phyloP scores from a whole-genome alignment of 2,329 filamentous ascomycete genomes.

The Cercospora sojina region DNA sequence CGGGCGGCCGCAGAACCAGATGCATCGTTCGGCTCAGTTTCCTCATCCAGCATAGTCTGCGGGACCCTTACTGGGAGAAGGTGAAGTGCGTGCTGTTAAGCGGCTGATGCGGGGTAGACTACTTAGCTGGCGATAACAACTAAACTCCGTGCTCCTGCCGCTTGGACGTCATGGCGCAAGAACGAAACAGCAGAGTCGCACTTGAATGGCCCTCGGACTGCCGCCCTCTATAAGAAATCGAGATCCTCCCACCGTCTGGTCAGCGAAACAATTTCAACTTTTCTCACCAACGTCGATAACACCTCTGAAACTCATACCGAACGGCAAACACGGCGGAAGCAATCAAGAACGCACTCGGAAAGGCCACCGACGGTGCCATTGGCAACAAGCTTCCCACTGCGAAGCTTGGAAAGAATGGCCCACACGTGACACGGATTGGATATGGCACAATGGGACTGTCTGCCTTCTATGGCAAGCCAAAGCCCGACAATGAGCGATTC shows the following conservation, averaged over 20 bases:
- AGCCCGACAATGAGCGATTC: slow-evolving; percentile 53
- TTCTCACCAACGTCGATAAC: neutral
- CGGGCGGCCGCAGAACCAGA: neutral
- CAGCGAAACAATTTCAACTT: neutral
- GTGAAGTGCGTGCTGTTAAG: neutral
- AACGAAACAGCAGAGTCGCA: neutral
- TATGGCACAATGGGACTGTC: slow-evolving; percentile 56
- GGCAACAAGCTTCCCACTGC: slow-evolving; percentile 43
- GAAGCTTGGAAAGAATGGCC: slow-evolving; percentile 54
- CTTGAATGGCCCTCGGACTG: neutral
- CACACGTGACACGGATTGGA: slow-evolving; percentile 52
- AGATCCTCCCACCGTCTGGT: neutral
- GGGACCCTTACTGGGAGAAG: neutral
- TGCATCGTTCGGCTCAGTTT: neutral
- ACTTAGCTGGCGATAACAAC: neutral
- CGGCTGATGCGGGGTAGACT: neutral
- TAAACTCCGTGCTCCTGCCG: neutral
- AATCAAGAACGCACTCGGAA: slow-evolving; percentile 27
- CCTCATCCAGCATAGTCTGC: neutral
- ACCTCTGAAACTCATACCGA: neutral
- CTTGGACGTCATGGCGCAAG: neutral
- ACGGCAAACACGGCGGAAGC: slow-evolving; percentile 15
- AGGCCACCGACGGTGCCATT: slow-evolving; percentile 28
- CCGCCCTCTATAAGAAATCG: neutral
- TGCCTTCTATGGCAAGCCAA: slow-evolving; percentile 49